A percentile compares a stretch with the other conserved stretches of the same genome.
Conservation (phyloP, 257 asterid genomes). For the Misopates orontium region DNA sequence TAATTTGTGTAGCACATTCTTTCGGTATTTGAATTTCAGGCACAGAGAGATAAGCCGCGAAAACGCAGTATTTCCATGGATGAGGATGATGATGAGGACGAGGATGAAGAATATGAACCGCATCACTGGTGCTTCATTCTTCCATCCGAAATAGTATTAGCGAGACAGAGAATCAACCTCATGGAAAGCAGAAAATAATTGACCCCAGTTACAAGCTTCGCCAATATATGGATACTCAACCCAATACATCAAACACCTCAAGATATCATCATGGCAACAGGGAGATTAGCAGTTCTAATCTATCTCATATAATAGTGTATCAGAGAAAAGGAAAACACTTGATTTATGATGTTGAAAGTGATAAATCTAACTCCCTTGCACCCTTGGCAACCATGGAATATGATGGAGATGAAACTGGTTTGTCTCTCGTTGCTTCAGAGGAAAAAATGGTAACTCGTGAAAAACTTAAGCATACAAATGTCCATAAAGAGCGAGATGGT, state of each 20-base stretch:
- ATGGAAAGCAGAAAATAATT: no score
- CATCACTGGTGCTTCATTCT: slow-evolving; percentile 20
- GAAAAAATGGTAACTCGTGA: slow-evolving; percentile 10
- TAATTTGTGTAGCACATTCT: neutral
- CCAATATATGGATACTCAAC: no score
- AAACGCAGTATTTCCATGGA: no score
- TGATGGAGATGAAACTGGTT: slow-evolving; percentile 14
- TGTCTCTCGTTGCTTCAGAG: slow-evolving; percentile 6
- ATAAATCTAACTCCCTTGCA: no score
- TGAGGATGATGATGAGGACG: slow-evolving; percentile 24
- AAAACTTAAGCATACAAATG: neutral
- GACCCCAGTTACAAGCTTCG: no score
- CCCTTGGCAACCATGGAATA: no score
- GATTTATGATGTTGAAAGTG: no score
- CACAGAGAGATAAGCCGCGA: slow-evolving; percentile 7
- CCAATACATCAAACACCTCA: no score
- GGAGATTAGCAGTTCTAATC: no score
- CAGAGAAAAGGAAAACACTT: no score
- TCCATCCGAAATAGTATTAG: neutral
- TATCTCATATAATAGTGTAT: no score
- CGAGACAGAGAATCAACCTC: slow-evolving; percentile 21
- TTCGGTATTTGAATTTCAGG: slow-evolving; percentile 10
- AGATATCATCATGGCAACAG: no score
- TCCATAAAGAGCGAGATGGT: neutral
- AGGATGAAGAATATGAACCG: slow-evolving; percentile 39